Evolutionary conservation across 2,329 filamentous ascomycete genomes (phyloP).

Genomic region (Nannizzia gypsea): DNA sequence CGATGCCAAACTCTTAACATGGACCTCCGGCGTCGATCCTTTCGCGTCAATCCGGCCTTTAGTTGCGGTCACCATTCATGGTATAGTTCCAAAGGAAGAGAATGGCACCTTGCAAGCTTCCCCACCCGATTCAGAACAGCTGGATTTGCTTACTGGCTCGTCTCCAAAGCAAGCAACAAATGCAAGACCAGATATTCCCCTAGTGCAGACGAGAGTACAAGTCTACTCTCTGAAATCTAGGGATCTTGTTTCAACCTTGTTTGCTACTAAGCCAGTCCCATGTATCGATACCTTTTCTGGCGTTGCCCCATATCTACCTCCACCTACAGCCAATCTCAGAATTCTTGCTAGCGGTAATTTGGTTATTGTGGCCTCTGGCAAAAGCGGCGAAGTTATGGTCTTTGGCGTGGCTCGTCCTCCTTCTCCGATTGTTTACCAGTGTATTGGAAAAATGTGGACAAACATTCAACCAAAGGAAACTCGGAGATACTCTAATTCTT

Average conservation of each 20-base stretch:
- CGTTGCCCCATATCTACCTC: constrained; percentile 55
- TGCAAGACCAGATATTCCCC: constrained; percentile 21
- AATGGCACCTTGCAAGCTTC: constrained; percentile 17
- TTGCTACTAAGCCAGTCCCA: constrained; percentile 54
- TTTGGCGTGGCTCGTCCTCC: constrained; percentile 39
- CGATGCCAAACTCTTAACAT: constrained; percentile 70
- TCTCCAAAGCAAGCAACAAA: constrained; percentile 19
- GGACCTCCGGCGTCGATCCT: constrained; percentile 45
- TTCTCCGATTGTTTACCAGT: constrained; percentile 40
- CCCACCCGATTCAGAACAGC: constrained; percentile 26
- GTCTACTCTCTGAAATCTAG: constrained; percentile 75
- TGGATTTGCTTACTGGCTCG: constrained; percentile 23
- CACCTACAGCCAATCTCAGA: constrained; percentile 59
- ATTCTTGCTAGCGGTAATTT: constrained; percentile 62
- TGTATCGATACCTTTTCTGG: constrained; percentile 47
- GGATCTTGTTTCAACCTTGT: constrained; percentile 58
- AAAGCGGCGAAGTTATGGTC: constrained; percentile 78
- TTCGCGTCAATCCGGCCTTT: constrained; percentile 53
- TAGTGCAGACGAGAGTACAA: constrained; percentile 78
- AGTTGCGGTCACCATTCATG: constrained; percentile 69
- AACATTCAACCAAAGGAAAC: constrained; percentile 50
- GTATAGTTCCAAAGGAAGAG: constrained; percentile 44
- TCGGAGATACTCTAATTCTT: constrained; percentile 37
- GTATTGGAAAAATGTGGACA: constrained; percentile 87
- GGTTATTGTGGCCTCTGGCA: constrained; percentile 63